phyloP scores from a whole-genome alignment of 2,329 filamentous ascomycete genomes.

The Plenodomus lindquistii region DNA sequence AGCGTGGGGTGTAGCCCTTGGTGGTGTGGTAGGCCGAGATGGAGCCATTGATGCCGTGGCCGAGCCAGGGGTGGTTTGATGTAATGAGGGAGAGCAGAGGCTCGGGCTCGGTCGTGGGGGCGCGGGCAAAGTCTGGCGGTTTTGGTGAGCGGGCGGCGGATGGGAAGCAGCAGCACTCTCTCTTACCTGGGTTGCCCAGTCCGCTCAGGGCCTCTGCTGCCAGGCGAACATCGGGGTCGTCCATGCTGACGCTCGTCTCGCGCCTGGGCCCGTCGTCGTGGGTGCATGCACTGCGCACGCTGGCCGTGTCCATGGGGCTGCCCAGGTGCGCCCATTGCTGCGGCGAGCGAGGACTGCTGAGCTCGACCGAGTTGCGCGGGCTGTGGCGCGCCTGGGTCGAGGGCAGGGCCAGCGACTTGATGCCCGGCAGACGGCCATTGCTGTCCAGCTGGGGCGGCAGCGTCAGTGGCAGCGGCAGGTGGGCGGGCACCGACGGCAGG shows the following conservation, averaged over 20 bases:
- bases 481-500: conserved; percentile 49
- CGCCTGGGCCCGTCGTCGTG: conserved; percentile 25
- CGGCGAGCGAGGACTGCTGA: conserved; percentile 37
- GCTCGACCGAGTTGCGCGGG: conserved; percentile 35
- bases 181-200: conserved; percentile 53
- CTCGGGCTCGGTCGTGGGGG: conserved; percentile 62
- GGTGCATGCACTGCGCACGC: conserved; percentile 49
- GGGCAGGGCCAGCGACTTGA: conserved; percentile 49
- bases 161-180: conserved; percentile 22
- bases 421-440: conserved; percentile 47
- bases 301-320: conserved; percentile 51
- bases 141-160: conserved; percentile 50
- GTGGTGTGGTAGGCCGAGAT: conserved; percentile 83
- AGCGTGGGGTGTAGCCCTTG: conserved; percentile 87
- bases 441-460: conserved; percentile 24
- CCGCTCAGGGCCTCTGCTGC: conserved; percentile 56
- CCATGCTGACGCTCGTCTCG: conserved; percentile 51
- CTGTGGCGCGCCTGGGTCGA: conserved; percentile 30
- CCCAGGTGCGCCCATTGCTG: conserved; percentile 34
- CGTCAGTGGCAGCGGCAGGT: no score
- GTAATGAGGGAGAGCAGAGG: conserved; percentile 85
- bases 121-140: conserved; percentile 37
- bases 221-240: conserved; percentile 54
- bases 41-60: conserved; percentile 81
- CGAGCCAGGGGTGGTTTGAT: conserved; percentile 83